phyloP scores from a whole-genome alignment of 306 rosid genomes.

The Dryas octopetala region DNA sequence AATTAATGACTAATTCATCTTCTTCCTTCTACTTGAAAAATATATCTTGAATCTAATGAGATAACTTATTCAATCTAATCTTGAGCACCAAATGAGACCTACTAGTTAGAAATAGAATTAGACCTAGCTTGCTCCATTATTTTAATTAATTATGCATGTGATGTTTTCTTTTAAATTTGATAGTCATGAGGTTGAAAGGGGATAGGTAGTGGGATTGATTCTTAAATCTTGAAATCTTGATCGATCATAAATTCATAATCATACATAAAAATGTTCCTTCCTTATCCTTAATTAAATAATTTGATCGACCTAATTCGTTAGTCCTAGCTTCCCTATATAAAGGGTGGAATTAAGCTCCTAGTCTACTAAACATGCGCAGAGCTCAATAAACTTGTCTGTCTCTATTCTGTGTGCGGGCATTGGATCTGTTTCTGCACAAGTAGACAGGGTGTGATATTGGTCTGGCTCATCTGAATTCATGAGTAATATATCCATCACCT shows the following conservation, averaged over 20 bases:
- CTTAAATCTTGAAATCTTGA: slow-evolving; percentile 9
- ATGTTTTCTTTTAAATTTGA: too few species aligned
- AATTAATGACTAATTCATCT: too few species aligned
- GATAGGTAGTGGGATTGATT: slow-evolving; percentile 29
- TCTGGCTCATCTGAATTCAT: slow-evolving; percentile 47
- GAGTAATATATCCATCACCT: background rate
- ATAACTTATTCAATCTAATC: too few species aligned
- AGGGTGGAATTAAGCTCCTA: background rate
- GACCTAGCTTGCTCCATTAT: too few species aligned
- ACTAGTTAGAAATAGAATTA: too few species aligned
- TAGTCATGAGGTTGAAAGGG: background rate
- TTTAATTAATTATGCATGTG: too few species aligned
- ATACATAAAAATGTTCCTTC: slow-evolving; percentile 10
- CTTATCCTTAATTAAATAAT: slow-evolving; percentile 3
- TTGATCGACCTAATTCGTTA: too few species aligned
- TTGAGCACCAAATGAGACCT: too few species aligned
- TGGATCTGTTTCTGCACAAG: slow-evolving; percentile 37
- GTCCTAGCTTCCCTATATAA: background rate
- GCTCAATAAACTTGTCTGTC: too few species aligned
- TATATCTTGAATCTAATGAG: too few species aligned
- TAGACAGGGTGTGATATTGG: slow-evolving; percentile 68
- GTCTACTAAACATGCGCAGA: background rate
- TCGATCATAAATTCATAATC: slow-evolving; percentile 8
- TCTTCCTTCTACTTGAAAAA: too few species aligned
- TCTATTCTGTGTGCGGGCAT: background rate